Percentiles rank a stretch among this genome's conserved stretches.
Conservation (phyloP, 169 alveolate genomes). For the Cryptosporidium ubiquitum region DNA sequence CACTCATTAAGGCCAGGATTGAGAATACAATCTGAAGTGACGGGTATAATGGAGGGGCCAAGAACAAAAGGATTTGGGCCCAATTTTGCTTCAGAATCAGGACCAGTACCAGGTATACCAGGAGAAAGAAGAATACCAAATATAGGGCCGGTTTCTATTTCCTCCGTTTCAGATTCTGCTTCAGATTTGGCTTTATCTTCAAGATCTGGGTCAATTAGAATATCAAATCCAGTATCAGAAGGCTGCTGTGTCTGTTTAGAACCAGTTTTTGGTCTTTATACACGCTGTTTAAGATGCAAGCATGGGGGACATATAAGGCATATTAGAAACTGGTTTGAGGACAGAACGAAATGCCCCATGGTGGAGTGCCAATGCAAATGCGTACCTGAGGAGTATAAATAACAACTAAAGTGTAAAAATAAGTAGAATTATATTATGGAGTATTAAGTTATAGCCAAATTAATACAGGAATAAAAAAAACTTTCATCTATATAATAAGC, state of each 20-base stretch:
- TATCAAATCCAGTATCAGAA: background rate
- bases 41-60: no score
- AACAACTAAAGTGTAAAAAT: background rate
- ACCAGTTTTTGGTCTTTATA: constrained; percentile 48
- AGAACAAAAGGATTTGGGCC: background rate
- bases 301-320: constrained; percentile 69
- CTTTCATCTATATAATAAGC: background rate
- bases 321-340: constrained; percentile 29
- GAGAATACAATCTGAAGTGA: background rate
- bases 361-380: constrained; percentile 42
- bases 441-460: constrained; percentile 5
- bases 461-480: background rate
- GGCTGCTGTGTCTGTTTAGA: constrained; percentile 25
- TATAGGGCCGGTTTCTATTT: background rate
- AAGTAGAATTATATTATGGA: background rate
- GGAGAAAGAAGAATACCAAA: background rate
- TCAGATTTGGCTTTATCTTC: background rate
- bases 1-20: background rate
- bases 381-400: background rate
- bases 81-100: background rate
- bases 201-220: background rate
- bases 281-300: constrained; percentile 33
- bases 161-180: background rate
- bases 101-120: background rate
- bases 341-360: background rate